A percentile compares a stretch with the other conserved stretches of the same genome.
Evolutionary conservation across 345 rosid species (phyloP).

Genomic region (Cardamine resedifolia): DNA sequence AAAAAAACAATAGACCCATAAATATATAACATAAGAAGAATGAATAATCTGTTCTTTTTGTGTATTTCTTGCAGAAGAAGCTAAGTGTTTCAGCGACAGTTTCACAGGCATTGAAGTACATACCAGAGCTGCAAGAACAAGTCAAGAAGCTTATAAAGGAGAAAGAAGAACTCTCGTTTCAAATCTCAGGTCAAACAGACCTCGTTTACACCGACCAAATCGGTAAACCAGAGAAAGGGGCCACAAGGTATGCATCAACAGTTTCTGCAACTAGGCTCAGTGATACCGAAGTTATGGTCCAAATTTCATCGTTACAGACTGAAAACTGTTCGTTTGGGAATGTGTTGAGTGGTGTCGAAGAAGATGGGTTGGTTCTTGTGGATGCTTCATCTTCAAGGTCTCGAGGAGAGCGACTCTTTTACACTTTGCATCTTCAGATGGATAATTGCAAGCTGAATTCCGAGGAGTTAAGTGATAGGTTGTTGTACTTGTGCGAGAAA

Average conservation of each 20-base stretch:
- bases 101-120: slow-evolving; percentile 47
- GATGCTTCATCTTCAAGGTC: slow-evolving; percentile 65
- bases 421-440: slow-evolving; percentile 56
- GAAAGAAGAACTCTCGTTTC: slow-evolving; percentile 49
- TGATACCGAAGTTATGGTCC: slow-evolving; percentile 49
- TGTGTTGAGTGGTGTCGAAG: slow-evolving; percentile 46
- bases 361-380: slow-evolving; percentile 47
- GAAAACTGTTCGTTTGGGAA: slow-evolving; percentile 41
- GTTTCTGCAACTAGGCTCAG: slow-evolving; percentile 46
- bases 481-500: slow-evolving; percentile 28
- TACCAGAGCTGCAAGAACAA: slow-evolving; percentile 53
- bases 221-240: slow-evolving; percentile 29
- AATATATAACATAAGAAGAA: neutral
- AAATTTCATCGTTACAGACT: slow-evolving; percentile 41
- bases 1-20: neutral
- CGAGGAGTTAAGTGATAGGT: slow-evolving; percentile 23
- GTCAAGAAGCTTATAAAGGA: slow-evolving; percentile 40
- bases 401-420: slow-evolving; percentile 50
- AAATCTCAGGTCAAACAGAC: slow-evolving; percentile 29
- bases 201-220: slow-evolving; percentile 11
- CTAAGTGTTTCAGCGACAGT: slow-evolving; percentile 58
- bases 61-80: slow-evolving; percentile 43
- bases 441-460: slow-evolving; percentile 6
- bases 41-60: neutral
- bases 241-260: neutral